These are phyloP conservation scores for Camillea tinctor DNA, from an alignment of 2,329 filamentous ascomycete species.

Conservation along the genomic window DNA sequence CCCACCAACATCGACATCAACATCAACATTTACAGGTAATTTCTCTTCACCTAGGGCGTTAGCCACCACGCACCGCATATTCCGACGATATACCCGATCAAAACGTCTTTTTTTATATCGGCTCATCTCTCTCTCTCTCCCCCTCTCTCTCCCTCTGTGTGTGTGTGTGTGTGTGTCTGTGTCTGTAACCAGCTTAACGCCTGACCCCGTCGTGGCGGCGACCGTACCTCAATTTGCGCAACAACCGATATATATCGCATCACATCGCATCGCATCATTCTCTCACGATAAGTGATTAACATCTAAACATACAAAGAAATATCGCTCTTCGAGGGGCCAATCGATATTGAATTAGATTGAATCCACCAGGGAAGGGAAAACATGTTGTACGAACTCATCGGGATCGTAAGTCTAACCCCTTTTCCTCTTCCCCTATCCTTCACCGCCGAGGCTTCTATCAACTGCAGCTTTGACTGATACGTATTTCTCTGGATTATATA, in stretches of 20 bases:
- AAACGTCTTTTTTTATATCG: no score
- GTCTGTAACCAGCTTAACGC: no score
- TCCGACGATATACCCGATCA: neutral
- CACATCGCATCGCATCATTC: neutral
- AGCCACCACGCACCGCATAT: neutral
- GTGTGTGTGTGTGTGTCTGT: no score
- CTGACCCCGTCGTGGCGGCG: no score
- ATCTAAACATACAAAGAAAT: neutral
- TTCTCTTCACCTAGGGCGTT: neutral
- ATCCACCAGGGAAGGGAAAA: slow-evolving; percentile 14
- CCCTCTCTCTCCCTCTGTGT: no score
- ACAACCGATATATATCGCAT: no score
- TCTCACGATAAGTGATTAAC: neutral
- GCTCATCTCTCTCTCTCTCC: no score
- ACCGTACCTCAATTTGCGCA: no score
- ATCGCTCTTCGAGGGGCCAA: no score
- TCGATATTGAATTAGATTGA: neutral
- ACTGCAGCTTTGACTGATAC: slow-evolving; percentile 9
- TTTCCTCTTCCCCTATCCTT: no score
- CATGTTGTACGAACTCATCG: slow-evolving; percentile 96
- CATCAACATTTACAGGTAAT: neutral
- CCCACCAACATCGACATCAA: neutral
- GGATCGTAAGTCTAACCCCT: slow-evolving; percentile 64
- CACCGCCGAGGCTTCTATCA: no score
- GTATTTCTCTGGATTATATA: slow-evolving; percentile 37